Conservation (phyloP, 768 basidiomycete species). For the Suillus subalutaceus region DNA sequence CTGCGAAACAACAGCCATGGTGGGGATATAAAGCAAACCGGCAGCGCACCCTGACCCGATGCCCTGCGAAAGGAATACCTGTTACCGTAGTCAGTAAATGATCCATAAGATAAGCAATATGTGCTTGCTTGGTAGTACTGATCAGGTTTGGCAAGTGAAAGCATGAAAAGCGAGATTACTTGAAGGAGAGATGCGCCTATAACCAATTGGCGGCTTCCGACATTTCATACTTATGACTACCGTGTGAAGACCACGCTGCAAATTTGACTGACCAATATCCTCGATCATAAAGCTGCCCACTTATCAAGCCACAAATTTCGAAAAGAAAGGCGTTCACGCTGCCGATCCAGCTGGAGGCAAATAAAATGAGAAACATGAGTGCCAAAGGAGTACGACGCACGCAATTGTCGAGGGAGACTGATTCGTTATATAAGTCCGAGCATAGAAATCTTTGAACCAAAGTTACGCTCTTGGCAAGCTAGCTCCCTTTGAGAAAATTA, state of each 20-base stretch:
- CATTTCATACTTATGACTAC: background rate
- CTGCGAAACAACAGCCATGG: constrained; percentile 52
- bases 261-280: constrained; percentile 49
- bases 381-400: constrained; percentile 26
- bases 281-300: constrained; percentile 52
- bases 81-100: constrained; percentile 4
- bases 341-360: constrained; percentile 43
- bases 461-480: background rate
- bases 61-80: constrained; percentile 58
- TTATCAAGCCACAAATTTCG: constrained; percentile 45
- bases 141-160: constrained; percentile 45
- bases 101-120: background rate
- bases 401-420: constrained; percentile 42
- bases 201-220: constrained; percentile 22
- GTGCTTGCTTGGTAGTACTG: constrained; percentile 45
- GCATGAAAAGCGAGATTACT: constrained; percentile 44
- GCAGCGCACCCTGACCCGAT: constrained; percentile 50
- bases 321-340: constrained; percentile 51
- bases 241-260: too few species aligned
- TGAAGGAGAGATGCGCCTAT: constrained; percentile 33
- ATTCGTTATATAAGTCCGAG: constrained; percentile 38
- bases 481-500: background rate
- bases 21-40: constrained; percentile 52
- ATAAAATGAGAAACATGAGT: constrained; percentile 2
- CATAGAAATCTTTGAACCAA: constrained; percentile 39